A percentile compares a stretch with the other conserved stretches of the same genome.
These are phyloP conservation scores for Colletotrichum graminicola DNA, from an alignment of 2,329 filamentous ascomycete species.

Conservation along the genomic window DNA sequence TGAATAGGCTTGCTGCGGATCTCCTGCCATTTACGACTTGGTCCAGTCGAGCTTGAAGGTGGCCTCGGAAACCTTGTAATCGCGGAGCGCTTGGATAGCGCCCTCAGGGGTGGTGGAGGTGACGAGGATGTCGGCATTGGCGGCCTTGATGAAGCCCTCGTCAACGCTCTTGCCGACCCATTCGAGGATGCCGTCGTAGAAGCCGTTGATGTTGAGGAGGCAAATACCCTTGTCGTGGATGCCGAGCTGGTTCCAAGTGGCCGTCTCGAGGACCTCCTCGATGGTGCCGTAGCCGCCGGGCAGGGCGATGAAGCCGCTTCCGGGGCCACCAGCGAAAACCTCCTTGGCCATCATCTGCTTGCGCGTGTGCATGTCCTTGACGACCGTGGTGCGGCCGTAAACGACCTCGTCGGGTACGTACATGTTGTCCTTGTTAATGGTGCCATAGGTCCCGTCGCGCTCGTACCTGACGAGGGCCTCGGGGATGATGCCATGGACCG, in stretches of 20 bases:
- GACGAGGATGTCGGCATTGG: slow-evolving; percentile 81
- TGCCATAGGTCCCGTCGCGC: slow-evolving; percentile 70
- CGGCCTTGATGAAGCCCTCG: slow-evolving; percentile 80
- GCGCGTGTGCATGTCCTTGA: slow-evolving; percentile 95
- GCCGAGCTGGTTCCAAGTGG: slow-evolving; percentile 96
- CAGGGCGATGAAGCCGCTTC: slow-evolving; percentile 90
- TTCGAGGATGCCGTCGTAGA: slow-evolving; percentile 87
- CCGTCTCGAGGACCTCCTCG: slow-evolving; percentile 93
- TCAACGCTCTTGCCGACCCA: slow-evolving; percentile 84
- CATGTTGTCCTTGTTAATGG: slow-evolving; percentile 60
- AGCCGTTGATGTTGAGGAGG: slow-evolving; percentile 88
- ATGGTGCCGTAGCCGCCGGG: slow-evolving; percentile 93
- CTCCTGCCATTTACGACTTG: slow-evolving; percentile 48
- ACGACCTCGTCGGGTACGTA: slow-evolving; percentile 71
- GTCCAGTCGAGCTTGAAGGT: slow-evolving; percentile 88
- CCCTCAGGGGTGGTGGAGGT: slow-evolving; percentile 80
- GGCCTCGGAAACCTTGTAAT: slow-evolving; percentile 81
- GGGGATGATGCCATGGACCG: slow-evolving; percentile 95
- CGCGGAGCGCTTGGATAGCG: slow-evolving; percentile 75
- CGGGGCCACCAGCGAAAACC: slow-evolving; percentile 83
- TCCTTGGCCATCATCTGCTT: slow-evolving; percentile 94
- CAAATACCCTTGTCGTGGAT: slow-evolving; percentile 87
- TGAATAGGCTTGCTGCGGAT: background rate
- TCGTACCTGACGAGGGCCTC: slow-evolving; percentile 85
- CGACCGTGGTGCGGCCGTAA: slow-evolving; percentile 89